Percentiles rank a stretch among this genome's conserved stretches.
These are phyloP conservation scores for Camellia japonica DNA, from an alignment of 148 eudicot species.

Conservation along the genomic window DNA sequence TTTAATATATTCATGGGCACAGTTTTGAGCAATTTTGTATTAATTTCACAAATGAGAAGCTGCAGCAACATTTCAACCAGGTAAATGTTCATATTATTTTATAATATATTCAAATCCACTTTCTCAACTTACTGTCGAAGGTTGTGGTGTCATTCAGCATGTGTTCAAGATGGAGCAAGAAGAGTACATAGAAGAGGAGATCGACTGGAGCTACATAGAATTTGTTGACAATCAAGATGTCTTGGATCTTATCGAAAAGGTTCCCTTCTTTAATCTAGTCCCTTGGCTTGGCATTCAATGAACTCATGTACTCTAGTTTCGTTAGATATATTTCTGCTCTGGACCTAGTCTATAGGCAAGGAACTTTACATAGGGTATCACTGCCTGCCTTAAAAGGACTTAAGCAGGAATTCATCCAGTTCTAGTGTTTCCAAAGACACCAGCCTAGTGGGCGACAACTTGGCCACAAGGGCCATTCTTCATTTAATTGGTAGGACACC, in stretches of 20 bases:
- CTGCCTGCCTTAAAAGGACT: background rate
- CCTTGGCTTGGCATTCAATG: background rate
- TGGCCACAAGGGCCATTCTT: conserved; percentile 9
- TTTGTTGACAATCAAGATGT: conserved; percentile 98
- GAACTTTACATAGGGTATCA: conserved; percentile 6
- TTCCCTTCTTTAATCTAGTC: conserved; percentile 15
- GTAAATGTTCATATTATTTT: conserved; percentile 30
- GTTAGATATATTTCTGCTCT: background rate
- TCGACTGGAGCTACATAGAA: conserved; percentile 97
- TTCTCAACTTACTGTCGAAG: conserved; percentile 12
- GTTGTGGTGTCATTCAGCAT: conserved; percentile 60
- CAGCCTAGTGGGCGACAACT: background rate
- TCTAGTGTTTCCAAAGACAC: background rate
- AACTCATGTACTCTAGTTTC: background rate
- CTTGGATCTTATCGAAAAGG: conserved; percentile 98
- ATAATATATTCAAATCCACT: background rate
- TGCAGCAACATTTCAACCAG: conserved; percentile 99
- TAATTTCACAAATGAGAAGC: conserved; percentile 95
- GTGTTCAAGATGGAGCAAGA: conserved; percentile 99
- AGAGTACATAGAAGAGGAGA: conserved; percentile 87
- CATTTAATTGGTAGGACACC: background rate
- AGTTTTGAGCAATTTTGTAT: conserved; percentile 99
- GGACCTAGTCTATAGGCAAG: background rate
- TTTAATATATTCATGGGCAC: conserved; percentile 21
- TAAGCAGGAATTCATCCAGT: background rate